Base-by-base conservation (phyloP, 768 basidiomycete genomes). In the Podaxis sp. region DNA sequence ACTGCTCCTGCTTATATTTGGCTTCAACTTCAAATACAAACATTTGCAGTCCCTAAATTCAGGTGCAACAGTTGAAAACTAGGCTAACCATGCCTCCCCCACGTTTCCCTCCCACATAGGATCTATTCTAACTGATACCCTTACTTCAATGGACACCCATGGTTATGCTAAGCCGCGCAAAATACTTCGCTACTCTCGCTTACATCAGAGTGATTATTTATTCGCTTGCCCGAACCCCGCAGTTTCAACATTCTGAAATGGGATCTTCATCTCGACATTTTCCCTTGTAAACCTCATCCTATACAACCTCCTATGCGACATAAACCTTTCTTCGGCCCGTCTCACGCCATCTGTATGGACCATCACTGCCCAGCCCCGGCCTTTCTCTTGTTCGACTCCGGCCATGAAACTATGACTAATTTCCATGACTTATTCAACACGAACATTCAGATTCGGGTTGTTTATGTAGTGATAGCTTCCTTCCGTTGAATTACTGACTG, bases 241-340 rank as follows among this genome's bases (percentile, higher is more conserved):
- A 54, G 52, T 54, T 54, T 54, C 52, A 54, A 26, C 52, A 38
- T 17, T 13, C 33, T 36, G n/a, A 36, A 54, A 54, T 33, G n/a
- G 52, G 19, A 5, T 28, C 26, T 36, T n/a, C 13, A 17, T 44
- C 56, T 15, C 33, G 33, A 33, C 33, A 33, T 33, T 33, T 2
- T 33, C 33, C 33, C 33, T 33, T 33, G 30, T 33, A 33, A 33
- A 33, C 8, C 2, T 8, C 33, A 9, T 9, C 33, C 33, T 33
- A 33, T 57, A 49, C 30, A 28, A 11, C 22, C 26, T 22, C 19
- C 26, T 22, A 26, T 9, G 13, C 12, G 22, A 51, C 22, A 19
- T 28, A 17, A 57, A 7, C 44, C 36, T 58, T 46, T 58, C 57
- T 58, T 58, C 56, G 56, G 56, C 33, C 38, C 40, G 33, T 49